phyloP scores from a whole-genome alignment of 371 early-diverging fungal genomes.

The Apophysomyces ossiformis region DNA sequence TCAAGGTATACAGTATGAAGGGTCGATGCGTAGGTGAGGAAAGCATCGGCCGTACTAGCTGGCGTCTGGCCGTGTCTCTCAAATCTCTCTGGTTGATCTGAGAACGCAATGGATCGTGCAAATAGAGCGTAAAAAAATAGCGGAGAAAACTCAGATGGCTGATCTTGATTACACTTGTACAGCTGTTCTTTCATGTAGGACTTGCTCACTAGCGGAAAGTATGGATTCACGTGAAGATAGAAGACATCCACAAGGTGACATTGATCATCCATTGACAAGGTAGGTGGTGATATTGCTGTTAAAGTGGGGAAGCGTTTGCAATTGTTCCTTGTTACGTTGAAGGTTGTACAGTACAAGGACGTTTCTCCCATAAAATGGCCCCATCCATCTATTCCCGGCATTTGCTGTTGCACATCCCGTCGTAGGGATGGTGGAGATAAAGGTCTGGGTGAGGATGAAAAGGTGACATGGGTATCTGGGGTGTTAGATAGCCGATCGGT shows the following conservation, averaged over 20 bases:
- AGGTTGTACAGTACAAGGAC: slow-evolving; percentile 10
- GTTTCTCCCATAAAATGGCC: slow-evolving; percentile 29
- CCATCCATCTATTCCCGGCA: slow-evolving; percentile 14
- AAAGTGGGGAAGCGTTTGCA: slow-evolving; percentile 14
- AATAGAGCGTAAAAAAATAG: slow-evolving; percentile 49
- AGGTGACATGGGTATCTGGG: background rate
- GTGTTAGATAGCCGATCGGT: background rate
- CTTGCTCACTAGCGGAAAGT: slow-evolving; percentile 55
- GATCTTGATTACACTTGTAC: slow-evolving; percentile 10
- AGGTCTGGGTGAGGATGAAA: slow-evolving; percentile 12
- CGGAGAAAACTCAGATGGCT: slow-evolving; percentile 36
- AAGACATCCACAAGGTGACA: slow-evolving; percentile 52
- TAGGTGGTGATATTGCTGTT: slow-evolving; percentile 1
- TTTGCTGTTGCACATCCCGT: slow-evolving; percentile 5
- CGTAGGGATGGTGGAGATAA: slow-evolving; percentile 1
- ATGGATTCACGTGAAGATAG: slow-evolving; percentile 58
- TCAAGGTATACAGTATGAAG: slow-evolving; percentile 32
- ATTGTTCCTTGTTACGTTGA: slow-evolving; percentile 10
- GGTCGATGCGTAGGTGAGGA: slow-evolving; percentile 16
- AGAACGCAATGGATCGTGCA: slow-evolving; percentile 41
- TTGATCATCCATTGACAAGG: slow-evolving; percentile 26
- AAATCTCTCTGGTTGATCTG: slow-evolving; percentile 22
- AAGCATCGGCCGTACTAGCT: slow-evolving; percentile 12
- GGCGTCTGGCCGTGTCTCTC: slow-evolving; percentile 7
- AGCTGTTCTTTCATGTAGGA: slow-evolving; percentile 31